phyloP scores from a whole-genome alignment of 2,329 filamentous ascomycete genomes.

The Diaporthe batatas region DNA sequence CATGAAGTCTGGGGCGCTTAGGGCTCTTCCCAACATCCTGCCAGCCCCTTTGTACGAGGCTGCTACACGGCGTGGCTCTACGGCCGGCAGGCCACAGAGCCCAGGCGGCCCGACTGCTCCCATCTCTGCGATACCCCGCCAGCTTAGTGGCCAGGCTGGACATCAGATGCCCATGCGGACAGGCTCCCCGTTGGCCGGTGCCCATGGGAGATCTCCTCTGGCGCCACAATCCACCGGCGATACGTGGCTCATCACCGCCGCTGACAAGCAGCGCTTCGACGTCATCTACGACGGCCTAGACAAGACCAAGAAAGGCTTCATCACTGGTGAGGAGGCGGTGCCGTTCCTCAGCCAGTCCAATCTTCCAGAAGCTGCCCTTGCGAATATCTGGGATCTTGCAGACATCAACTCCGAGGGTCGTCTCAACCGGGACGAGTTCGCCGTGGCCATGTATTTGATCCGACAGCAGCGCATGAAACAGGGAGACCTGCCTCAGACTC shows the following conservation, averaged over 20 bases:
- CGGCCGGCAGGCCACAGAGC: constrained; percentile 62
- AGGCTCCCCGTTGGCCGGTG: constrained; percentile 65
- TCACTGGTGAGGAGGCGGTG: constrained; percentile 95
- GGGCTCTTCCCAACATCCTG: constrained; percentile 82
- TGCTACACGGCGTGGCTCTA: constrained; percentile 76
- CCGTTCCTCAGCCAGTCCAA: constrained; percentile 94
- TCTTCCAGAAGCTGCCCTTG: constrained; percentile 87
- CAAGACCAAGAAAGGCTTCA: constrained; percentile 82
- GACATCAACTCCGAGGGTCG: constrained; percentile 93
- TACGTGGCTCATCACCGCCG: constrained; percentile 81
- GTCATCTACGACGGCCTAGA: constrained; percentile 87
- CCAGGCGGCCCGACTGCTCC: constrained; percentile 62
- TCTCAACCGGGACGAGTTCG: constrained; percentile 90
- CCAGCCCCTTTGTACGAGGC: constrained; percentile 92
- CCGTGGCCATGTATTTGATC: constrained; percentile 97
- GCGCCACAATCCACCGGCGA: constrained; percentile 66
- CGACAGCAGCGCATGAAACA: constrained; percentile 85
- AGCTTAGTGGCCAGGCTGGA: constrained; percentile 76
- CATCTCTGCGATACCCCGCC: constrained; percentile 80
- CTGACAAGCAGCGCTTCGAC: constrained; percentile 91
- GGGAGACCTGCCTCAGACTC: constrained; percentile 77
- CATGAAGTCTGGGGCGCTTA: constrained; percentile 85
- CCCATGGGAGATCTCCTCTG: constrained; percentile 57
- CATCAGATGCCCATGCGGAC: constrained; percentile 71
- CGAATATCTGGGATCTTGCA: constrained; percentile 96